phyloP scores from a whole-genome alignment of 164 flowering plant species.

The Stephania japonica region DNA sequence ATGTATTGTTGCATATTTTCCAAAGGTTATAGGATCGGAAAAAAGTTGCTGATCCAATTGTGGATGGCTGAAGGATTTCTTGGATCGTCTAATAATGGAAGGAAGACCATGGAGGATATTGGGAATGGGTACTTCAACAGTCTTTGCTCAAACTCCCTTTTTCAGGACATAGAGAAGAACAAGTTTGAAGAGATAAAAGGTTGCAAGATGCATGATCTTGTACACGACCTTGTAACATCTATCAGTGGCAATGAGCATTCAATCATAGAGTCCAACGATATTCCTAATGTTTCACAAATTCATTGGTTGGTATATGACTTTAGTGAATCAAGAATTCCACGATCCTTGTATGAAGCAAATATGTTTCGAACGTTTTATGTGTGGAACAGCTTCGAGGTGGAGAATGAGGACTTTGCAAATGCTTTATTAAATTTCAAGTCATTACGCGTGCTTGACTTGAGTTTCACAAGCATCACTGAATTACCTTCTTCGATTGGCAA shows the following conservation, averaged over 20 bases:
- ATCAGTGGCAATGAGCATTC: neutral
- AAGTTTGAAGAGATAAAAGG: neutral
- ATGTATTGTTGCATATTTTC: neutral
- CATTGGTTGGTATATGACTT: neutral
- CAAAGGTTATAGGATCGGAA: neutral
- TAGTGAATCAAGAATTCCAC: neutral
- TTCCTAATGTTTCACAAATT: neutral
- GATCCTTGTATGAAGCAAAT: neutral
- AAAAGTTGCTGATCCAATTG: neutral
- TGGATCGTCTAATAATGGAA: neutral
- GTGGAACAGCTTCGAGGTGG: neutral
- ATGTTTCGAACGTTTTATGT: neutral
- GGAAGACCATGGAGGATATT: neutral
- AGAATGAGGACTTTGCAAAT: neutral
- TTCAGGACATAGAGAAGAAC: neutral
- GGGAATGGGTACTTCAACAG: neutral
- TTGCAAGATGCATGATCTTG: conserved; percentile 1
- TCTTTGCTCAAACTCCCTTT: neutral
- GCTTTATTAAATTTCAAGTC: neutral
- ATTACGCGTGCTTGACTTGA: conserved; percentile 11
- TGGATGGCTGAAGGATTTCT: neutral
- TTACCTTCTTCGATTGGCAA: conserved; percentile 2
- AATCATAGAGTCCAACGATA: neutral
- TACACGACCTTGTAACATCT: neutral
- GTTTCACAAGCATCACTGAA: neutral